Evolutionary conservation across 106 monocot genomes (phyloP).

Genomic region (Dioscorea dumetorum): DNA sequence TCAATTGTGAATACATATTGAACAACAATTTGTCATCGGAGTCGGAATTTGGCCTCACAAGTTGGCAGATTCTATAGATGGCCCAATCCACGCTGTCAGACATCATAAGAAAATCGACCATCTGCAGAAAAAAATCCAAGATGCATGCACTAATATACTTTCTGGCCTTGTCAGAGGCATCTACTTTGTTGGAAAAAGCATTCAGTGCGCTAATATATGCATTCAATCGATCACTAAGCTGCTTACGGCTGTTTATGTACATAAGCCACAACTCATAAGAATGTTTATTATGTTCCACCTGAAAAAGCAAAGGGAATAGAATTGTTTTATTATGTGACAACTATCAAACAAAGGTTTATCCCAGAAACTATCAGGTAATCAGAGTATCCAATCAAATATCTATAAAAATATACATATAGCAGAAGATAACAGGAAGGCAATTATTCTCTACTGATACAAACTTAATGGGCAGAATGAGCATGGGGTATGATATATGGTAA

Average conservation of each 20-base stretch:
- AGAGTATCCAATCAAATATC: too few relatives aligned
- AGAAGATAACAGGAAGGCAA: too few relatives aligned
- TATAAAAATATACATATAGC: too few relatives aligned
- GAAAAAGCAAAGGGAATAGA: conserved; percentile 13
- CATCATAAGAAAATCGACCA: conserved; percentile 77
- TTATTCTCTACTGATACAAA: too few relatives aligned
- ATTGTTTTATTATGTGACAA: conserved; percentile 1
- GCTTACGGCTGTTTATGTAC: conserved; percentile 78
- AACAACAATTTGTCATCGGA: conserved; percentile 19
- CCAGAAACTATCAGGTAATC: too few relatives aligned
- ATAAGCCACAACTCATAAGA: conserved; percentile 96
- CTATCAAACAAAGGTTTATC: too few relatives aligned
- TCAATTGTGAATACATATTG: conserved; percentile 49
- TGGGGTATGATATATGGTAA: too few relatives aligned
- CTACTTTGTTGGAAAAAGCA: conserved; percentile 27
- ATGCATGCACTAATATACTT: conserved; percentile 57
- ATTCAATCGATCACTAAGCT: conserved; percentile 37
- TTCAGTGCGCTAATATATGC: conserved; percentile 65
- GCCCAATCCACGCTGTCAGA: conserved; percentile 49
- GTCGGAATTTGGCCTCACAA: conserved; percentile 5
- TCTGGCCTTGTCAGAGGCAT: conserved; percentile 12
- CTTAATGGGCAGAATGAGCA: too few relatives aligned
- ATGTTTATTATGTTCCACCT: conserved; percentile 66
- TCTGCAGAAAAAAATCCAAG: conserved; percentile 84
- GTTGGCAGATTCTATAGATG: conserved; percentile 27